Conservation (phyloP, 768 basidiomycete genomes). For the Asterophora lycoperdoides region DNA sequence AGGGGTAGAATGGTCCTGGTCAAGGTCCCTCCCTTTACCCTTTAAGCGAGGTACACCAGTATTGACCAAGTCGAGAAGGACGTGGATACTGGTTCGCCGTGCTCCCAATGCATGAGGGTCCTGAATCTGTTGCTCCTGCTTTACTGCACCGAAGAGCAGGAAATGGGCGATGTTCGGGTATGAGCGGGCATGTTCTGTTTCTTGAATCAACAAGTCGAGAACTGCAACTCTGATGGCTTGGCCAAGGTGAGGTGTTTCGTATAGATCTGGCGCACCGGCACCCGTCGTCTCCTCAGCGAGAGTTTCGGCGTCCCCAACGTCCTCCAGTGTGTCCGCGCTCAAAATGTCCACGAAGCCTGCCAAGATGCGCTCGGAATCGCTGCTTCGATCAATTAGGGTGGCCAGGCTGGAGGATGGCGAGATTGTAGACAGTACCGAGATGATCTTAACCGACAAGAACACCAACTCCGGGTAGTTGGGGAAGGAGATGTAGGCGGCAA, state of each 20-base stretch:
- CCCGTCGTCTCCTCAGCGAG: slow-evolving; percentile 62
- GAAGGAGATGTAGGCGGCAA: slow-evolving; percentile 76
- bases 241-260: slow-evolving; percentile 42
- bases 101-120: slow-evolving; percentile 75
- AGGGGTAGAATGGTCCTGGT: slow-evolving; percentile 36
- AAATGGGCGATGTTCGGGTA: slow-evolving; percentile 89
- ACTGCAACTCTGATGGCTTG: slow-evolving; percentile 74
- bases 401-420: slow-evolving; percentile 68
- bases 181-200: slow-evolving; percentile 54
- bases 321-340: slow-evolving; percentile 54
- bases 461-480: slow-evolving; percentile 69
- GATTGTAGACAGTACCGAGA: slow-evolving; percentile 63
- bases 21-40: slow-evolving; percentile 37
- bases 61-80: slow-evolving; percentile 75
- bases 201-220: slow-evolving; percentile 77
- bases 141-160: slow-evolving; percentile 68
- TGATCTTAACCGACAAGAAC: slow-evolving; percentile 74
- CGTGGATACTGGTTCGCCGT: slow-evolving; percentile 69
- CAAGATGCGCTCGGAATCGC: slow-evolving; percentile 81
- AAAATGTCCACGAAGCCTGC: slow-evolving; percentile 72
- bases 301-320: slow-evolving; percentile 56
- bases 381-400: slow-evolving; percentile 73
- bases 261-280: slow-evolving; percentile 63
- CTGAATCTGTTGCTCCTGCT: slow-evolving; percentile 62
- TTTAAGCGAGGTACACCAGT: slow-evolving; percentile 61